These are phyloP conservation scores for Pisolithus thermaeus DNA, from an alignment of 1,284 basidiomycete species.

Conservation along the genomic window DNA sequence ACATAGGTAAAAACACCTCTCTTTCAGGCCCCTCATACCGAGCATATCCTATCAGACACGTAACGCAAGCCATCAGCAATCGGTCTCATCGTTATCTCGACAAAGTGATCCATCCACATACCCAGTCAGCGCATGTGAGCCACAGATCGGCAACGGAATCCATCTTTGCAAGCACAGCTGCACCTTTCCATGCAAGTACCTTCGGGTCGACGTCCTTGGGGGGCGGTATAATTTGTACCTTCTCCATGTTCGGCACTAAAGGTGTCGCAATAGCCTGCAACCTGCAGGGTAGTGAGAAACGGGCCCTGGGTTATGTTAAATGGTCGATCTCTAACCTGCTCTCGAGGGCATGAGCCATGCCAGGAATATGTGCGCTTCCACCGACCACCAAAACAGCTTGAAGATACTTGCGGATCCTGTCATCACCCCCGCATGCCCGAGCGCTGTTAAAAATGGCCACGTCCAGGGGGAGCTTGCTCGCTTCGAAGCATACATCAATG, in stretches of 20 bases:
- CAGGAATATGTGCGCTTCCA: conserved; percentile 67
- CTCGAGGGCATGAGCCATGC: conserved; percentile 73
- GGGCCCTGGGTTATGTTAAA: conserved; percentile 7
- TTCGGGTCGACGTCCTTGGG: conserved; percentile 91
- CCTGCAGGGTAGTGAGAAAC: conserved; percentile 30
- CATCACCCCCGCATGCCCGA: conserved; percentile 79
- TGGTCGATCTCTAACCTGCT: conserved; percentile 52
- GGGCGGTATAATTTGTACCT: conserved; percentile 84
- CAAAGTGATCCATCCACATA: conserved; percentile 31
- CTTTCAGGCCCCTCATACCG: conserved; percentile 74
- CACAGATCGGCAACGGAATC: conserved; percentile 87
- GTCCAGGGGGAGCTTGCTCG: conserved; percentile 89
- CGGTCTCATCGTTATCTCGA: background rate
- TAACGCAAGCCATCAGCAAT: conserved; percentile 7
- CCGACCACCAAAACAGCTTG: conserved; percentile 89
- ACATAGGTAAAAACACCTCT: conserved; percentile 70
- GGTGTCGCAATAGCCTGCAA: conserved; percentile 84
- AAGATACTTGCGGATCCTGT: conserved; percentile 86
- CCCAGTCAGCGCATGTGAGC: conserved; percentile 87
- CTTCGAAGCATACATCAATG: conserved; percentile 80
- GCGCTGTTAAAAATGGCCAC: conserved; percentile 92
- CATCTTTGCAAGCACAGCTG: conserved; percentile 89
- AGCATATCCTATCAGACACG: conserved; percentile 51
- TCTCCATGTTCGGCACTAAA: conserved; percentile 72
- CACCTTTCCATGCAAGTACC: conserved; percentile 93